These are phyloP conservation scores for Phlyctochytrium bullatum DNA, from an alignment of 192 early-diverging fungal species.

Conservation along the genomic window DNA sequence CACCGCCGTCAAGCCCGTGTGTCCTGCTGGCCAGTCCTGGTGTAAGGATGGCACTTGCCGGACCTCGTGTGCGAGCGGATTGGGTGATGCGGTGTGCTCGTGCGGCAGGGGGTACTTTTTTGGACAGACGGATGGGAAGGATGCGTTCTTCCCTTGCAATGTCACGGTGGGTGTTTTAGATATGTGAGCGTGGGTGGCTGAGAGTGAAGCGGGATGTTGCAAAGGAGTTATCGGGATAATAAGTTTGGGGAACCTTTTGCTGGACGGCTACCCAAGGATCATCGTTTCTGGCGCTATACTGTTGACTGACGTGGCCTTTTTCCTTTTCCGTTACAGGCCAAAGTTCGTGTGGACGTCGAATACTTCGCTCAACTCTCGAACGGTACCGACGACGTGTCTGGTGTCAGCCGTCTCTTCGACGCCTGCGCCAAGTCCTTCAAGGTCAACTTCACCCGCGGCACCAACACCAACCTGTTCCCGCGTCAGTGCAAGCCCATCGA, in stretches of 20 bases:
- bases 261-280: no score
- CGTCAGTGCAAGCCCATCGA: conserved; percentile 13
- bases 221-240: no score
- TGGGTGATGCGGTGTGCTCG: not conserved
- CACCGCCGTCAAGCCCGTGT: conserved; percentile 3
- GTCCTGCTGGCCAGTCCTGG: not conserved
- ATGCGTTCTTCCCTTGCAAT: conserved; percentile 7
- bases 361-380: not conserved
- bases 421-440: not conserved
- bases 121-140: not conserved
- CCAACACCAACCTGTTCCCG: conserved; percentile 8
- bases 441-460: not conserved
- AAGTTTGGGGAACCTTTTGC: no score
- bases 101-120: not conserved
- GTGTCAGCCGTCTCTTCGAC: not conserved
- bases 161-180: conserved; percentile 20
- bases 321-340: not conserved
- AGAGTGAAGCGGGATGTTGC: no score
- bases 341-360: not conserved
- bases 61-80: not conserved
- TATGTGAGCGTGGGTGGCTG: no score
- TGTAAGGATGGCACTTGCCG: conserved; percentile 24
- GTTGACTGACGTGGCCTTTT: no score
- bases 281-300: no score
- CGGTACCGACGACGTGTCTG: not conserved